Evolutionary conservation across 2,329 filamentous ascomycete species (phyloP).

Genomic region (Cladosporium sp.): DNA sequence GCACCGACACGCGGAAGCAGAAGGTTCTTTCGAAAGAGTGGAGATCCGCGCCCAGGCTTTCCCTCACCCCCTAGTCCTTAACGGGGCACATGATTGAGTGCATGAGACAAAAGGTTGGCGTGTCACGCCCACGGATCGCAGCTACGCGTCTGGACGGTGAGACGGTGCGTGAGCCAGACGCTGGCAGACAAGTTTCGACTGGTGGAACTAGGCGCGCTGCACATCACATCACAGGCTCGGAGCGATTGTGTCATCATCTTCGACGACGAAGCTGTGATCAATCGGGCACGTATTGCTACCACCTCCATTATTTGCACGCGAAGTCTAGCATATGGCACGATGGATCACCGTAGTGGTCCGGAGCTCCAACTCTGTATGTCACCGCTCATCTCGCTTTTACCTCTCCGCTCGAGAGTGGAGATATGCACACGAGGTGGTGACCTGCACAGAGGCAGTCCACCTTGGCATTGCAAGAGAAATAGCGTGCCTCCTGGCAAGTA

Average conservation of each 20-base stretch:
- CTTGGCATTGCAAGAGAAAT: constrained; percentile 4
- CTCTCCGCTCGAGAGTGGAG: constrained; percentile 7
- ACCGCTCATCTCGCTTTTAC: constrained; percentile 9
- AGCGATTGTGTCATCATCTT: constrained; percentile 7
- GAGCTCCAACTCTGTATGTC: not conserved
- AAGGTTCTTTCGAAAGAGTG: constrained; percentile 12
- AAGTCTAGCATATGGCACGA: not conserved
- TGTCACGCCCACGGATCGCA: constrained; percentile 10
- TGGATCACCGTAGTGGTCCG: constrained; percentile 7
- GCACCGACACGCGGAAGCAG: constrained; percentile 10
- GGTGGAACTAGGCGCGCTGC: constrained; percentile 2
- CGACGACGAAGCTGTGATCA: not conserved
- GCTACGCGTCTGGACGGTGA: constrained; percentile 1
- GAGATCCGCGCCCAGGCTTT: constrained; percentile 2
- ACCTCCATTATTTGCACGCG: not conserved
- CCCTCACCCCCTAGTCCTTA: not conserved
- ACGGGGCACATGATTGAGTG: constrained; percentile 6
- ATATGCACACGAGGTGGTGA: constrained; percentile 5
- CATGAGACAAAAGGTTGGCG: constrained; percentile 5
- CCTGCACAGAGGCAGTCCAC: not conserved
- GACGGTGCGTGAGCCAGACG: not conserved
- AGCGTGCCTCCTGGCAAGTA: not conserved
- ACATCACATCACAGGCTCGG: constrained; percentile 8
- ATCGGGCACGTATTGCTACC: not conserved
- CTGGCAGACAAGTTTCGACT: constrained; percentile 3